These are phyloP conservation scores for Sugiyamaella mastotermitis DNA, from an alignment of 805 yeast genomes.

Conservation along the genomic window DNA sequence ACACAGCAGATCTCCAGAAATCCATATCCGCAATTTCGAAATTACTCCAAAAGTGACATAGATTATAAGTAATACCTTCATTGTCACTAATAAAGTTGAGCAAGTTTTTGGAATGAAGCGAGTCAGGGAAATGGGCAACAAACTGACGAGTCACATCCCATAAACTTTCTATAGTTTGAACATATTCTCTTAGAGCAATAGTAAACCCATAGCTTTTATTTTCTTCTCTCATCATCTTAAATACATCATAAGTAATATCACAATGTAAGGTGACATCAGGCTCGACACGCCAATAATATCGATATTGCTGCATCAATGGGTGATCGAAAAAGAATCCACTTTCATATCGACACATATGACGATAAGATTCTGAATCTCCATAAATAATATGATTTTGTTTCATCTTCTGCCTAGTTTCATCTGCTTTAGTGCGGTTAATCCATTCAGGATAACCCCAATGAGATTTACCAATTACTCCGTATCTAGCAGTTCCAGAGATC, in stretches of 20 bases:
- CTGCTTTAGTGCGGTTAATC: constrained; percentile 68
- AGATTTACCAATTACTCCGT: constrained; percentile 66
- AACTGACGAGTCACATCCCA: constrained; percentile 69
- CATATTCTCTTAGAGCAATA: constrained; percentile 70
- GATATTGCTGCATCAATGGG: constrained; percentile 65
- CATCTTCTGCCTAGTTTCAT: constrained; percentile 50
- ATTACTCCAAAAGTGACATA: constrained; percentile 90
- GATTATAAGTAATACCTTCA: constrained; percentile 62
- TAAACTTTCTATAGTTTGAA: constrained; percentile 63
- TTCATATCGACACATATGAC: constrained; percentile 92
- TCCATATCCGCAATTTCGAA: constrained; percentile 73
- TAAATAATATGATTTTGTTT: constrained; percentile 47
- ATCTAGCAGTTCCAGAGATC: constrained; percentile 66
- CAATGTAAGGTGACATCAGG: constrained; percentile 77
- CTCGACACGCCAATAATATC: constrained; percentile 94
- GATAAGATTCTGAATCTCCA: constrained; percentile 61
- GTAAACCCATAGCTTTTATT: constrained; percentile 71
- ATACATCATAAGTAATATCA: constrained; percentile 72
- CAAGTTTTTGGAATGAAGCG: constrained; percentile 54
- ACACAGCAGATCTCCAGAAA: constrained; percentile 71
- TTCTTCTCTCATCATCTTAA: constrained; percentile 76
- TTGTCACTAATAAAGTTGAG: constrained; percentile 68
- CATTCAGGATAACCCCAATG: constrained; percentile 86
- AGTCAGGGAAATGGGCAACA: constrained; percentile 52
- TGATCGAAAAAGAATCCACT: constrained; percentile 86